Conservation (phyloP, 2,329 filamentous ascomycete genomes). For the Epichloe glyceriae region DNA sequence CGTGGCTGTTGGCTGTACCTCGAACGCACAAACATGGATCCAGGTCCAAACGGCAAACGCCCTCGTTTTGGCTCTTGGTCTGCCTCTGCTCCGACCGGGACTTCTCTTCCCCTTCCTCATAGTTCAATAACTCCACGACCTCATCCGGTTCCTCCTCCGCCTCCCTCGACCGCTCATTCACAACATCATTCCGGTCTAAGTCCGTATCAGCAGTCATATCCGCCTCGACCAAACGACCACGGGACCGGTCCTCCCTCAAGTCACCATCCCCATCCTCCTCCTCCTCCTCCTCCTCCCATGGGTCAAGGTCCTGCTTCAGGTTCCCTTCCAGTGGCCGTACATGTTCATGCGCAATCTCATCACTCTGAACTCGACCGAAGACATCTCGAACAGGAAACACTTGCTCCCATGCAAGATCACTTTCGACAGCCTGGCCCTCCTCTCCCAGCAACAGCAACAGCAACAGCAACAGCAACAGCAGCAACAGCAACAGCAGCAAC, state of each 20-base stretch:
- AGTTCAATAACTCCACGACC: conserved; percentile 17
- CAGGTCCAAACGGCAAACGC: conserved; percentile 45
- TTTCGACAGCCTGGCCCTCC: conserved; percentile 21
- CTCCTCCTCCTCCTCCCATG: background rate
- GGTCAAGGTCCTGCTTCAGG: conserved; percentile 9
- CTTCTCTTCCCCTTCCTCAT: conserved; percentile 34
- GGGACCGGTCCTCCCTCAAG: conserved; percentile 12
- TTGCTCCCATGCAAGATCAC: conserved; percentile 41
- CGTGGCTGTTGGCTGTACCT: conserved; percentile 20
- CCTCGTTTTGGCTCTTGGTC: conserved; percentile 40
- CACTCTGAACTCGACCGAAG: conserved; percentile 37
- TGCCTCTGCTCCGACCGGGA: conserved; percentile 32
- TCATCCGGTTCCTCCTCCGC: conserved; percentile 9
- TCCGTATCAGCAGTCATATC: conserved; percentile 29
- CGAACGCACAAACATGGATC: conserved; percentile 43
- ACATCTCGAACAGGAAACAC: conserved; percentile 43
- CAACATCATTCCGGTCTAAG: conserved; percentile 18
- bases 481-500: conserved; percentile 6
- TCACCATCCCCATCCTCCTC: background rate
- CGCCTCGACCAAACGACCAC: conserved; percentile 21
- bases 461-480: conserved; percentile 11
- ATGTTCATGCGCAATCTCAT: conserved; percentile 20
- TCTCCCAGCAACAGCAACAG: background rate
- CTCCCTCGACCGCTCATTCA: conserved; percentile 11
- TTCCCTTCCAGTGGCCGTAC: conserved; percentile 13